Evolutionary conservation across 352 stramenopile genomes (phyloP).

Genomic region (Phytophthora agathidicida): DNA sequence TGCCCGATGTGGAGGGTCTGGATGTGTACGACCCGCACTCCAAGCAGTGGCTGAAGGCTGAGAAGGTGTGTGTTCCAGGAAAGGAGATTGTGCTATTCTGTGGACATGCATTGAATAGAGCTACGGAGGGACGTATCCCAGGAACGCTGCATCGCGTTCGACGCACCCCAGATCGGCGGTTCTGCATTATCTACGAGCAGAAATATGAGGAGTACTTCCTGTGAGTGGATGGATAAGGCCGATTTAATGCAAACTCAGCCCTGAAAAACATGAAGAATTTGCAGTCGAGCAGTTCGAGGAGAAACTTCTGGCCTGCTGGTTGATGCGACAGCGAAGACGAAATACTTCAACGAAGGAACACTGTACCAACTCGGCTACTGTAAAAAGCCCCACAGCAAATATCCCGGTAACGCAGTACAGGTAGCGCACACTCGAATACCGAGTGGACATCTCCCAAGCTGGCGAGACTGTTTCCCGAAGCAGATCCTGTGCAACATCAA

Average conservation of each 20-base stretch:
- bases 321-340: too few species aligned
- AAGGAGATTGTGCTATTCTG: conserved; percentile 71
- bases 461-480: not conserved
- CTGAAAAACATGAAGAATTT: conserved; percentile 2
- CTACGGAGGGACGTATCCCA: conserved; percentile 51
- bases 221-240: conserved; percentile 10
- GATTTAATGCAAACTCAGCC: not conserved
- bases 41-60: conserved; percentile 57
- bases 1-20: conserved; percentile 56
- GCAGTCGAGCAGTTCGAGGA: too few species aligned
- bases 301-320: too few species aligned
- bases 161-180: conserved; percentile 41
- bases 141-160: conserved; percentile 63
- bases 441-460: too few species aligned
- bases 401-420: too few species aligned
- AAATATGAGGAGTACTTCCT: conserved; percentile 68
- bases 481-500: conserved; percentile 3
- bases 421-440: too few species aligned
- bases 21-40: conserved; percentile 61
- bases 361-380: too few species aligned
- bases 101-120: conserved; percentile 53
- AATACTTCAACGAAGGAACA: too few species aligned
- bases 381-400: too few species aligned
- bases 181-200: conserved; percentile 74
- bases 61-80: conserved; percentile 53